Evolutionary conservation across 2,329 filamentous ascomycete genomes (phyloP), one percentile per base, ranked within the genome.

Genomic region (Cladosporium velox): DNA sequence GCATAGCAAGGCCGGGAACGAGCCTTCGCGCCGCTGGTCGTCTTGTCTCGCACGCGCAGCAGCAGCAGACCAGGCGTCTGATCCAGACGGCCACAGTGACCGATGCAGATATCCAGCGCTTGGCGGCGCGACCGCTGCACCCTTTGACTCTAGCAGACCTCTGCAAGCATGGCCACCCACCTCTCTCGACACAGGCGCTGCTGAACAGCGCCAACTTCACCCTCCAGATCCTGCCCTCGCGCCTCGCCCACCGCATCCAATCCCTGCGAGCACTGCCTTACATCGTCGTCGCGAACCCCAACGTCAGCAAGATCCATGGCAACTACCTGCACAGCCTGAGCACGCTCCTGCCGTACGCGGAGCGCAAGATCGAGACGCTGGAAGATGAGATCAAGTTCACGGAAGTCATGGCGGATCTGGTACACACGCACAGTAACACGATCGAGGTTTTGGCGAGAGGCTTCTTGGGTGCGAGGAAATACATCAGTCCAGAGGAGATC

Each of bases 201-300:
- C 88, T 97, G 73, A 88, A 90, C 44, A 97, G 93, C 1, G 95
- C 95, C 69, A 97, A 97, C 81, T 98, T 98, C 81, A 96, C 95
- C 14, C 90, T 98, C 70, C 91, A 90, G 32, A 90, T 97, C 63
- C 88, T 98, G 11, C 95, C 95, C 15, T 91, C 95, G 59, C 92
- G 95, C 44, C 88, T 99, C 30, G 95, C 95, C 30, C 92, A 96
- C 77, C 92, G 95, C 65, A 96, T 99, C 70, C 91, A 97, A 77
- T 92, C 93, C 52, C 84, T 99, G 21, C 90, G 93, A 69, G 97
- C 96, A 76, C 87, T 99, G 10, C 95, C 95, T 0, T 99, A 94
- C 79, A 98, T 99, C 70, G 94, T 99, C 65, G 95, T 99, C 30
- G 93, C 94, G n/a, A 98, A 99, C 77, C 92, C 93, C 0, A 92